Conservation (phyloP, 1,284 basidiomycete genomes). For the Leccinum discolor region DNA sequence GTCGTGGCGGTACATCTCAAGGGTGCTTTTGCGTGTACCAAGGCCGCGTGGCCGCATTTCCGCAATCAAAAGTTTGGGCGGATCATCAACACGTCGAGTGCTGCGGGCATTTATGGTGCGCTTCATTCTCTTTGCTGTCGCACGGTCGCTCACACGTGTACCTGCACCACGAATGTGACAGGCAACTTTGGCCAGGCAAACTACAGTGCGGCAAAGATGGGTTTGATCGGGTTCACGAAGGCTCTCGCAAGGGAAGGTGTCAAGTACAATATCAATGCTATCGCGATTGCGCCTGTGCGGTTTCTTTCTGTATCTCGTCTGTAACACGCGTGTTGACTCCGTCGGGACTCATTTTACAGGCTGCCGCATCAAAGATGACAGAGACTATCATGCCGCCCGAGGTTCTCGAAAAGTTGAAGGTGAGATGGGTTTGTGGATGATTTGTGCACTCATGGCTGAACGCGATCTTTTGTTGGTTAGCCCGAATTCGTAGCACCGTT, state of each 20-base stretch:
- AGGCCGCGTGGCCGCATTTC: conserved; percentile 97
- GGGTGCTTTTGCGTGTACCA: conserved; percentile 93
- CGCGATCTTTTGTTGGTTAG: conserved; percentile 32
- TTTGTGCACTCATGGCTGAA: background rate
- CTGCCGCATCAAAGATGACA: conserved; percentile 93
- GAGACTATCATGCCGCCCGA: conserved; percentile 98
- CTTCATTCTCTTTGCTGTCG: background rate
- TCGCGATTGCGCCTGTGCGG: conserved; percentile 87
- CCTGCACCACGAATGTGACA: conserved; percentile 28
- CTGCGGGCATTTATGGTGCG: conserved; percentile 82
- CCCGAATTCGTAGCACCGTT: conserved; percentile 96
- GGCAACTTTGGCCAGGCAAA: conserved; percentile 98
- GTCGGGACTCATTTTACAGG: conserved; percentile 42
- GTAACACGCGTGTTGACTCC: background rate
- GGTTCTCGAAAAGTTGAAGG: conserved; percentile 89
- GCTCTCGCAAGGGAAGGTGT: conserved; percentile 90
- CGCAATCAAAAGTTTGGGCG: conserved; percentile 94
- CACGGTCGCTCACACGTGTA: background rate
- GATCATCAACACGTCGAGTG: conserved; percentile 91
- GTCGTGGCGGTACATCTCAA: conserved; percentile 92
- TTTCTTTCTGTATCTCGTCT: background rate
- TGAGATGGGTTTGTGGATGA: conserved; percentile 28
- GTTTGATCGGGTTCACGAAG: conserved; percentile 87
- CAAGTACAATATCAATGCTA: conserved; percentile 92
- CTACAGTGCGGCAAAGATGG: conserved; percentile 91